These are phyloP conservation scores for Thalassiosira mediterranea DNA, from an alignment of 352 stramenopile genomes.

Conservation along the genomic window DNA sequence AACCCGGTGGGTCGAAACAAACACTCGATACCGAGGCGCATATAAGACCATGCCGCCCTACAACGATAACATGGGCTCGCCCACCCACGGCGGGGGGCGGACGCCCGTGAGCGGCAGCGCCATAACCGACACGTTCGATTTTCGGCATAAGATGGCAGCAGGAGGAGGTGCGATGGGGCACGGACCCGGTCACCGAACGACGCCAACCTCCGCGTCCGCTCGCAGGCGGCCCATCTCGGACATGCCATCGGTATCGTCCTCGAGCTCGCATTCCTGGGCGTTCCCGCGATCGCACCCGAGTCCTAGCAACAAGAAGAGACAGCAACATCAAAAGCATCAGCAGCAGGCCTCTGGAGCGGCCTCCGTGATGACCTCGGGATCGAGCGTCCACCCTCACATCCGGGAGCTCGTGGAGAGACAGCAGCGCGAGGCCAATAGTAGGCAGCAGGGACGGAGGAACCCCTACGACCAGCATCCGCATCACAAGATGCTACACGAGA, in stretches of 20 bases:
- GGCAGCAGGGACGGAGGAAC: not conserved
- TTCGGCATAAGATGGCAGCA: too few relatives aligned
- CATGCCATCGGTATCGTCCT: constrained; percentile 12
- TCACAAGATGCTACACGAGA: not conserved
- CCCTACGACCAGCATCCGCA: not conserved
- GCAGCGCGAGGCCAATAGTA: not conserved
- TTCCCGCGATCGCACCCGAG: not conserved
- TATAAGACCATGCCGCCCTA: constrained; percentile 14
- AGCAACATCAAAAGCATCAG: too few relatives aligned
- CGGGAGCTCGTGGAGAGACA: constrained; percentile 19
- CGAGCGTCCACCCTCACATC: constrained; percentile 31
- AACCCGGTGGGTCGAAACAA: too few relatives aligned
- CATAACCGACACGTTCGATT: too few relatives aligned
- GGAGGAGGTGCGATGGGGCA: too few relatives aligned
- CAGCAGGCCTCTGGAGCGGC: not conserved
- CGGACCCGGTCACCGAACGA: too few relatives aligned
- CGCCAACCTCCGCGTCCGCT: not conserved
- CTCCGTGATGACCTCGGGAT: not conserved
- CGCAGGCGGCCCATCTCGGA: not conserved
- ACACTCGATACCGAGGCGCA: too few relatives aligned
- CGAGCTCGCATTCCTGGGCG: not conserved
- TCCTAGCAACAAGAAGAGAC: too few relatives aligned
- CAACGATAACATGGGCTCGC: not conserved
- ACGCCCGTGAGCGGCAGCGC: too few relatives aligned
- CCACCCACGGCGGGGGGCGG: not conserved